Evolutionary conservation across 2,329 filamentous ascomycete genomes (phyloP).

Genomic region (Polytolypa hystricis): DNA sequence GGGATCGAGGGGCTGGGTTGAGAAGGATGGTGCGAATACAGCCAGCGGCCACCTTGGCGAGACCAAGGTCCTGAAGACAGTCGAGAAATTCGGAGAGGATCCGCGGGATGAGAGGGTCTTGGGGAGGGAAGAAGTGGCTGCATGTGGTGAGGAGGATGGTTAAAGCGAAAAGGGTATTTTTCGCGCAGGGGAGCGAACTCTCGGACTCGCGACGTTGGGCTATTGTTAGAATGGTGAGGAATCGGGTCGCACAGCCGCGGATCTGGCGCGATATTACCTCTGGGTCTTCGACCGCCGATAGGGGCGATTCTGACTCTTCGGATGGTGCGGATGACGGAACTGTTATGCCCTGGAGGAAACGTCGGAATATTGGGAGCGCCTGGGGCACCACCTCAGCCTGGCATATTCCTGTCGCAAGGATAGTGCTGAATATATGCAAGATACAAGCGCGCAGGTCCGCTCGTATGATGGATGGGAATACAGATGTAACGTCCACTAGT

Average conservation of each 20-base stretch:
- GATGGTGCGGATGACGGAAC: conserved; percentile 14
- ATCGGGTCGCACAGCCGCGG: conserved; percentile 69
- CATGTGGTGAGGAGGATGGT: conserved; percentile 83
- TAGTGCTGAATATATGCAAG: conserved; percentile 89
- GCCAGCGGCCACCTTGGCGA: conserved; percentile 75
- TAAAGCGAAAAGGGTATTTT: conserved; percentile 78
- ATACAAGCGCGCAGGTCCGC: conserved; percentile 94
- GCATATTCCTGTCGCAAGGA: conserved; percentile 75
- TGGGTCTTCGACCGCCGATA: conserved; percentile 25
- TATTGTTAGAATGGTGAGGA: conserved; percentile 56
- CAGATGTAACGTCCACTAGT: conserved; percentile 84
- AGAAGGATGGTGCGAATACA: conserved; percentile 79
- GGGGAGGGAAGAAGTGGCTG: conserved; percentile 58
- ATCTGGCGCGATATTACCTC: conserved; percentile 56
- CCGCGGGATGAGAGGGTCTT: conserved; percentile 61
- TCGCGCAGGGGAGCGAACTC: conserved; percentile 74
- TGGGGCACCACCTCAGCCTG: conserved; percentile 84
- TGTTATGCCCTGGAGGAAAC: conserved; percentile 71
- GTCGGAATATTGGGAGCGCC: conserved; percentile 79
- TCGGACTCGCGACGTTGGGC: conserved; percentile 47
- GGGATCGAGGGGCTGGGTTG: conserved; percentile 45
- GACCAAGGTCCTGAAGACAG: conserved; percentile 52
- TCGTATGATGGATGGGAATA: conserved; percentile 94
- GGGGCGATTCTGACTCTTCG: conserved; percentile 23
- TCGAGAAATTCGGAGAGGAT: conserved; percentile 76